Percentiles rank a stretch among this genome's conserved stretches.
phyloP scores from a whole-genome alignment of 495 filamentous ascomycete genomes.

The Tetracladium setigerum region DNA sequence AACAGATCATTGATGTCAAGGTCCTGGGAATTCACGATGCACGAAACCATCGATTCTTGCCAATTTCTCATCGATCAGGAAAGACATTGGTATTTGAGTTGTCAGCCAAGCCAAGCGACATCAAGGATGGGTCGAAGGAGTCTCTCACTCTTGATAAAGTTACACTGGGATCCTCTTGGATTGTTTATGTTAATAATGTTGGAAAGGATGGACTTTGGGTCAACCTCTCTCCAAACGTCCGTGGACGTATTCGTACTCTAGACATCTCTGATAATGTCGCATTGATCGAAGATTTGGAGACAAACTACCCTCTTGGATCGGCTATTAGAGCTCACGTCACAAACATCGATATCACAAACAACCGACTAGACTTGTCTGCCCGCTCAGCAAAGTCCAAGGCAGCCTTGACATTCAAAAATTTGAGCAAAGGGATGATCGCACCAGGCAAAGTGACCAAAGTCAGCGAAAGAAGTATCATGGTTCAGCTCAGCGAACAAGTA shows the following conservation, averaged over 20 bases:
- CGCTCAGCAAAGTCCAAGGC: conserved; percentile 43
- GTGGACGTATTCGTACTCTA: conserved; percentile 70
- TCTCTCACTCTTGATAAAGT: conserved; percentile 68
- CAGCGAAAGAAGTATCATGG: conserved; percentile 71
- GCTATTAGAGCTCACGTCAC: conserved; percentile 74
- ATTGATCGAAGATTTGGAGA: conserved; percentile 62
- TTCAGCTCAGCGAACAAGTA: conserved; percentile 73
- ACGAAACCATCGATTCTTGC: conserved; percentile 82
- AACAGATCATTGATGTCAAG: conserved; percentile 63
- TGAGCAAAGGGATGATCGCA: conserved; percentile 71
- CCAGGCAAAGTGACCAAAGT: conserved; percentile 78
- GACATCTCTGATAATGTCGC: conserved; percentile 84
- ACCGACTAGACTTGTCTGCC: conserved; percentile 75
- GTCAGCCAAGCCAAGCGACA: conserved; percentile 68
- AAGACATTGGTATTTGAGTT: conserved; percentile 80
- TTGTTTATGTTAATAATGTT: conserved; percentile 87
- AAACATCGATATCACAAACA: conserved; percentile 61
- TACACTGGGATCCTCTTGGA: conserved; percentile 55
- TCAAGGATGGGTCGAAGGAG: conserved; percentile 39
- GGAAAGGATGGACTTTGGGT: conserved; percentile 74
- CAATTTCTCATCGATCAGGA: conserved; percentile 74
- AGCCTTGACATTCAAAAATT: conserved; percentile 54
- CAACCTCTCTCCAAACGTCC: conserved; percentile 82
- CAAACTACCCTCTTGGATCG: conserved; percentile 81
- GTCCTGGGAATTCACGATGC: conserved; percentile 86